A percentile compares a stretch with the other conserved stretches of the same genome.
These are phyloP conservation scores for Kwoniella pini DNA, from an alignment of 768 basidiomycete species.

Conservation along the genomic window DNA sequence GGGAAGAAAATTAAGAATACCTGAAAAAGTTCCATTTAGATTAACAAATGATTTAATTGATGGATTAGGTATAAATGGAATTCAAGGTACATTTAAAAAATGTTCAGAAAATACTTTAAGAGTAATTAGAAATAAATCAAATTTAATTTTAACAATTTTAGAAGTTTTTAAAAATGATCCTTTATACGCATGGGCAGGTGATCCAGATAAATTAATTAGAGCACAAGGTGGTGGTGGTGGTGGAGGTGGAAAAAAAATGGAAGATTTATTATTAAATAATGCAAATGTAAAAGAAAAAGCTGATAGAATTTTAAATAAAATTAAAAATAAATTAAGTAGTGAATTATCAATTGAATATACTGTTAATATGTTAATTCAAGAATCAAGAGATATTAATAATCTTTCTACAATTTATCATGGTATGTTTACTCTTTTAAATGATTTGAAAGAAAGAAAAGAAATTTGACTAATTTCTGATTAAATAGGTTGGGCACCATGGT, in stretches of 20 bases:
- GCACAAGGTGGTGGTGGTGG: constrained; percentile 54
- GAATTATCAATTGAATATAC: constrained; percentile 88
- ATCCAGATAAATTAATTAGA: constrained; percentile 47
- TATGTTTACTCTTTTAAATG: too few relatives aligned
- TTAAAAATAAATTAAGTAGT: constrained; percentile 73
- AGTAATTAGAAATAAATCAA: constrained; percentile 79
- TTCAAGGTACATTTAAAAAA: constrained; percentile 89
- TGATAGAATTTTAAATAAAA: constrained; percentile 78
- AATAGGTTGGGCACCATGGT: constrained; percentile 22
- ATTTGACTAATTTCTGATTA: neutral
- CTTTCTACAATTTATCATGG: constrained; percentile 68
- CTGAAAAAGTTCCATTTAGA: constrained; percentile 91
- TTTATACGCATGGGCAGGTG: constrained; percentile 78
- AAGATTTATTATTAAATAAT: constrained; percentile 48
- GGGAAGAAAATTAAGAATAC: constrained; percentile 76
- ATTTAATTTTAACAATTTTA: constrained; percentile 87
- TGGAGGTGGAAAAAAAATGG: too few relatives aligned
- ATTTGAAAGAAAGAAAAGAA: too few relatives aligned
- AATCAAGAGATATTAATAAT: constrained; percentile 76
- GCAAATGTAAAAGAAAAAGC: constrained; percentile 77
- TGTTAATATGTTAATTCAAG: constrained; percentile 87
- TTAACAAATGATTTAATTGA: constrained; percentile 93
- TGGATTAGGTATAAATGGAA: constrained; percentile 85
- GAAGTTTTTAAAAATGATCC: constrained; percentile 98
- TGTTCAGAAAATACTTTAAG: constrained; percentile 93